Conservation (phyloP, 192 early-diverging fungal genomes). For the Phlyctochytrium arcticum region DNA sequence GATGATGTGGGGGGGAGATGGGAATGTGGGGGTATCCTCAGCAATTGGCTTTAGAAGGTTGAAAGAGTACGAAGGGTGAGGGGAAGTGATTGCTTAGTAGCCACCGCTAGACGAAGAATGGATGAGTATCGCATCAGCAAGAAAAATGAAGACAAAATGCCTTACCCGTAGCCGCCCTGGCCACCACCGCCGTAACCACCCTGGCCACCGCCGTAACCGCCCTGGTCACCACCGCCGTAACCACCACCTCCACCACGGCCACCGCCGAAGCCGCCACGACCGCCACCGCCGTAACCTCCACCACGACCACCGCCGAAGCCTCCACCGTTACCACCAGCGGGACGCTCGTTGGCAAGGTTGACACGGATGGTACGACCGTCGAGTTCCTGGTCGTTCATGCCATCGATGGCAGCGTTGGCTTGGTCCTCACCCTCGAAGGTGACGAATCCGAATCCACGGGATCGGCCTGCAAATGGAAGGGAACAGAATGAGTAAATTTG, state of each 20-base stretch:
- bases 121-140: background rate
- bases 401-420: slow-evolving; percentile 68
- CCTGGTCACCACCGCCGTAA: slow-evolving; percentile 21
- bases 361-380: slow-evolving; percentile 83
- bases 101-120: slow-evolving; percentile 4
- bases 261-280: background rate
- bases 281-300: slow-evolving; percentile 11
- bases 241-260: slow-evolving; percentile 2
- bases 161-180: slow-evolving; percentile 20
- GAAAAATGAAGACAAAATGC: background rate
- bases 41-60: no score
- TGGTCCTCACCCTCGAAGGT: slow-evolving; percentile 56
- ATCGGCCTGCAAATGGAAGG: slow-evolving; percentile 66
- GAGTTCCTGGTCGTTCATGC: slow-evolving; percentile 63
- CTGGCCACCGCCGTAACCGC: slow-evolving; percentile 14
- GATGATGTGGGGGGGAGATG: no score
- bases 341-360: slow-evolving; percentile 60
- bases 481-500: no score
- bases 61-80: no score
- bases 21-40: no score
- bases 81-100: slow-evolving; percentile 14
- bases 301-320: slow-evolving; percentile 40
- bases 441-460: slow-evolving; percentile 88
- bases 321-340: slow-evolving; percentile 32
- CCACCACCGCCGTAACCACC: slow-evolving; percentile 15